A percentile compares a stretch with the other conserved stretches of the same genome.
Conservation (phyloP, 176 grass and related monocot genomes). For the Hsuehochloa calcarea region DNA sequence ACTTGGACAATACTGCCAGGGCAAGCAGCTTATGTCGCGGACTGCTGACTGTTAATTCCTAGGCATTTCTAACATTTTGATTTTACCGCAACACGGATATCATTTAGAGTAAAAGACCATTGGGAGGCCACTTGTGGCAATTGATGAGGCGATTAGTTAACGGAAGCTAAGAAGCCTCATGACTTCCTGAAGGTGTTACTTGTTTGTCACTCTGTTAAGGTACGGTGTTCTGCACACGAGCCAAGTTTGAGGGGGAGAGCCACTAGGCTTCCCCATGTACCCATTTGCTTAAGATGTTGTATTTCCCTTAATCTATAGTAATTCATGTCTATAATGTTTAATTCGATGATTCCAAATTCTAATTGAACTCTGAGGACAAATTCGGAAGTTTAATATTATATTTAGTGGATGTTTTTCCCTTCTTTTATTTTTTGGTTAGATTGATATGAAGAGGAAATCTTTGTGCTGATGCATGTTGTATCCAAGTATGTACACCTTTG, state of each 20-base stretch:
- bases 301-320: slow-evolving; percentile 50
- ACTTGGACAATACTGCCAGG: slow-evolving; percentile 60
- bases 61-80: slow-evolving; percentile 45
- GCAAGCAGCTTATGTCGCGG: slow-evolving; percentile 32
- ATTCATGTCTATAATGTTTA: slow-evolving; percentile 37
- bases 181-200: slow-evolving; percentile 23
- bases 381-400: slow-evolving; percentile 27
- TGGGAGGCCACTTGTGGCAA: slow-evolving; percentile 20
- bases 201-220: slow-evolving; percentile 40
- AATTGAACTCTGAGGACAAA: slow-evolving; percentile 24
- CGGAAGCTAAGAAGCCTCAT: slow-evolving; percentile 37
- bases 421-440: slow-evolving; percentile 4
- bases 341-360: slow-evolving; percentile 37
- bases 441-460: neutral
- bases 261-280: slow-evolving; percentile 42
- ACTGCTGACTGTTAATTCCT: slow-evolving; percentile 43
- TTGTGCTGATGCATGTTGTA: neutral
- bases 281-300: slow-evolving; percentile 54
- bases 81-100: slow-evolving; percentile 33
- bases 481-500: neutral
- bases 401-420: slow-evolving; percentile 1
- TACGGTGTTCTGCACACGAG: slow-evolving; percentile 27
- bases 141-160: slow-evolving; percentile 29
- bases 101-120: slow-evolving; percentile 42
- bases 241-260: slow-evolving; percentile 33